phyloP scores from a whole-genome alignment of 2,329 filamentous ascomycete genomes.

The Paraphoma chrysanthemicola region DNA sequence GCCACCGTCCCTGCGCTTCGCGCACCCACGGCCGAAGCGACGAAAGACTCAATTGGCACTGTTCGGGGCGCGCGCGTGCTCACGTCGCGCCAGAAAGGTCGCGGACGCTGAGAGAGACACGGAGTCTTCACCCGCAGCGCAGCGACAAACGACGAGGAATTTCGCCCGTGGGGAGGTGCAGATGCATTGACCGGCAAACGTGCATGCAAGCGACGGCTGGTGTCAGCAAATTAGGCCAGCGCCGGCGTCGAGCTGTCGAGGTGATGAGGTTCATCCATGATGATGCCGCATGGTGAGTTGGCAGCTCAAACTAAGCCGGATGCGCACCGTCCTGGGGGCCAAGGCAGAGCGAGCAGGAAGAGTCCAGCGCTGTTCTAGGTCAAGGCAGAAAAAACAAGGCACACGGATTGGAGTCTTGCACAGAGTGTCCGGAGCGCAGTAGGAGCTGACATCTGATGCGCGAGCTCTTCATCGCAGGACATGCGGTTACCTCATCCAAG shows the following conservation, averaged over 20 bases:
- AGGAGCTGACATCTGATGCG: not conserved
- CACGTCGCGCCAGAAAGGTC: conserved; percentile 5
- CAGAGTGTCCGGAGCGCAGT: not conserved
- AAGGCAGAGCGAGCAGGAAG: conserved; percentile 16
- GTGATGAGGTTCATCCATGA: not conserved
- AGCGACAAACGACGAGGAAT: conserved; percentile 5
- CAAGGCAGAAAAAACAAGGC: conserved; percentile 14
- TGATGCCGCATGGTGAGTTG: conserved; percentile 8
- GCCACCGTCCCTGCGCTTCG: conserved; percentile 14
- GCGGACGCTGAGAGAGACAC: not conserved
- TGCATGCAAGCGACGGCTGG: conserved; percentile 17
- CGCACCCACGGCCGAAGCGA: conserved; percentile 6
- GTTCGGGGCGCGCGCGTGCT: conserved; percentile 7
- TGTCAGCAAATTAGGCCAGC: conserved; percentile 1
- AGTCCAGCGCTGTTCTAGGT: conserved; percentile 7
- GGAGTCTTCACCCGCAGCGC: conserved; percentile 5
- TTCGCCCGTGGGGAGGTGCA: conserved; percentile 9
- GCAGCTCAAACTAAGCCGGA: conserved; percentile 19
- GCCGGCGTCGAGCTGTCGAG: not conserved
- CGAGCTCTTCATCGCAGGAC: conserved; percentile 3
- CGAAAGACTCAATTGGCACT: conserved; percentile 9
- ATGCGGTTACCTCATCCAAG: conserved; percentile 16
- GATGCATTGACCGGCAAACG: conserved; percentile 8
- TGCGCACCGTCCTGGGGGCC: conserved; percentile 13
- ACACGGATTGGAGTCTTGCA: not conserved